phyloP scores from a whole-genome alignment of 805 yeast species.

The Yarrowia sp. region DNA sequence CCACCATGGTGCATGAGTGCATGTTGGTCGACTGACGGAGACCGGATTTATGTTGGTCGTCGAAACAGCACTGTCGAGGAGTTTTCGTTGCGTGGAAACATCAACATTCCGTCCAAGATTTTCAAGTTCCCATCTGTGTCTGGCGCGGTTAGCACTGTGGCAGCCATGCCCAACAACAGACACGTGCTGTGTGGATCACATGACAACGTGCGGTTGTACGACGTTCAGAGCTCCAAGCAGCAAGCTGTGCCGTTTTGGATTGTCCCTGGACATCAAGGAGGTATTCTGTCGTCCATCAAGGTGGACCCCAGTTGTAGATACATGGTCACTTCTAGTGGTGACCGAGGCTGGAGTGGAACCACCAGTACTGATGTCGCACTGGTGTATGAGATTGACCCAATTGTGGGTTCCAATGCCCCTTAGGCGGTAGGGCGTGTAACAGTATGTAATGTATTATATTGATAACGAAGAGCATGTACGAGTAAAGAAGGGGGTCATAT shows the following conservation, averaged over 20 bases:
- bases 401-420: not conserved
- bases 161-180: constrained; percentile 74
- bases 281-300: constrained; percentile 69
- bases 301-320: constrained; percentile 87
- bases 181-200: constrained; percentile 83
- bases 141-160: constrained; percentile 83
- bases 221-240: constrained; percentile 50
- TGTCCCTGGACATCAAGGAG: constrained; percentile 96
- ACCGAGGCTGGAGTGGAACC: constrained; percentile 87
- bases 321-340: constrained; percentile 88
- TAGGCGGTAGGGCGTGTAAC: not conserved
- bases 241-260: constrained; percentile 70
- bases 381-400: constrained; percentile 61
- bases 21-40: constrained; percentile 85
- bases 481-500: no score
- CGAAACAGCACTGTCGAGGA: constrained; percentile 82
- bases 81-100: constrained; percentile 39
- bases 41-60: constrained; percentile 76
- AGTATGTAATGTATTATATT: not conserved
- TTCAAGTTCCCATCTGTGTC: constrained; percentile 80
- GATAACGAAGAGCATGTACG: not conserved
- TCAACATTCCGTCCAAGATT: constrained; percentile 52
- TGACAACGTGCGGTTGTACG: constrained; percentile 87
- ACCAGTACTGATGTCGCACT: constrained; percentile 74
- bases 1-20: constrained; percentile 94